Evolutionary conservation across 2,329 filamentous ascomycete genomes (phyloP).

Genomic region (Rutstroemia sydowiana): DNA sequence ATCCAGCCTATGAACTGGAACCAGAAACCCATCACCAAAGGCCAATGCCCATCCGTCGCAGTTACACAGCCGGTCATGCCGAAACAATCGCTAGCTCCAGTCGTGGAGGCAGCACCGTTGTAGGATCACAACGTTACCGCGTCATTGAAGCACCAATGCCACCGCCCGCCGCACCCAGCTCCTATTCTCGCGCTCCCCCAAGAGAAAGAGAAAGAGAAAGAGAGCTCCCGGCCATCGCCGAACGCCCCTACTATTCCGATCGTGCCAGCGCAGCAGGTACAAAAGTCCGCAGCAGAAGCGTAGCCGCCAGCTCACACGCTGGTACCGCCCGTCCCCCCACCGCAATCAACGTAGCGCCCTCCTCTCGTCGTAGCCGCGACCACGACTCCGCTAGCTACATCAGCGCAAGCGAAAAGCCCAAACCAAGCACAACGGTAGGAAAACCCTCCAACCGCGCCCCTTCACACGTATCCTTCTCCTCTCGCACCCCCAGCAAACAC

Average conservation of each 20-base stretch:
- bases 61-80: conserved; percentile 4
- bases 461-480: no score
- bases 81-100: conserved; percentile 2
- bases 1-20: conserved; percentile 12
- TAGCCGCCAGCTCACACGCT: neutral
- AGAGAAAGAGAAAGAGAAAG: conserved; percentile 7
- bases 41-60: neutral
- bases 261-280: neutral
- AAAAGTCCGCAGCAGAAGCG: neutral
- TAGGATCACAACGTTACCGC: neutral
- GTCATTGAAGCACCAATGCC: conserved; percentile 8
- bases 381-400: no score
- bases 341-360: neutral
- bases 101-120: neutral
- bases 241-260: conserved; percentile 2
- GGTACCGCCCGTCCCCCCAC: conserved; percentile 5
- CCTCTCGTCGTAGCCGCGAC: no score
- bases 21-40: neutral
- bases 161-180: neutral
- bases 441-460: neutral
- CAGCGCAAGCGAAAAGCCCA: no score
- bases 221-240: neutral
- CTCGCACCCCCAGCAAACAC: no score
- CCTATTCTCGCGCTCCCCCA: neutral
- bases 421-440: neutral